These are phyloP conservation scores for Sporisorium scitamineum DNA, from an alignment of 1,284 basidiomycete genomes.

Conservation along the genomic window DNA sequence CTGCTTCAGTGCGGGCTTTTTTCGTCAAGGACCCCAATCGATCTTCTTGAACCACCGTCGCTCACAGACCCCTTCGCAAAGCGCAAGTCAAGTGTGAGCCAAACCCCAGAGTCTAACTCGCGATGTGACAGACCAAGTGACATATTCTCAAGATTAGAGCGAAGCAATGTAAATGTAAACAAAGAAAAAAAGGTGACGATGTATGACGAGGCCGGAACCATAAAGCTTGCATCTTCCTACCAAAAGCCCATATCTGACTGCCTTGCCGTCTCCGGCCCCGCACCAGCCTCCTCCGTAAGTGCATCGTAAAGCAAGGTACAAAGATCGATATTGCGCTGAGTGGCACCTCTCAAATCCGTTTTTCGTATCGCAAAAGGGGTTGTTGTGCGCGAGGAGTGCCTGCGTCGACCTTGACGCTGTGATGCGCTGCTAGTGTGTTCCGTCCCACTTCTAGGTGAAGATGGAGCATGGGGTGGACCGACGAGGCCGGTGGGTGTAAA, in stretches of 20 bases:
- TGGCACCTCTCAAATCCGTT: conserved; percentile 39
- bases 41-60: too few relatives aligned
- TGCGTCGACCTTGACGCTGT: neutral
- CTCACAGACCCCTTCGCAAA: too few relatives aligned
- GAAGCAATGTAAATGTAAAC: neutral
- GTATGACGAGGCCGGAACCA: too few relatives aligned
- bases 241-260: conserved; percentile 32
- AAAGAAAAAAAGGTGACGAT: neutral
- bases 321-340: conserved; percentile 24
- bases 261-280: too few relatives aligned
- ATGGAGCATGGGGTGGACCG: neutral
- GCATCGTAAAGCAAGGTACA: conserved; percentile 21
- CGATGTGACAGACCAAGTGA: too few relatives aligned
- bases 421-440: conserved; percentile 9
- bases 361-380: conserved; percentile 11
- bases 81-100: too few relatives aligned
- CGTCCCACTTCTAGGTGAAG: conserved; percentile 13
- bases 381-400: too few relatives aligned
- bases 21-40: too few relatives aligned
- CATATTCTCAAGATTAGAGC: too few relatives aligned
- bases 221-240: too few relatives aligned
- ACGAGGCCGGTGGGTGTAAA: conserved; percentile 21
- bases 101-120: too few relatives aligned
- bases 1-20: too few relatives aligned
- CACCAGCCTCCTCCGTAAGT: conserved; percentile 13